phyloP scores from a whole-genome alignment of 2,329 filamentous ascomycete species.

The Neofusicoccum kwambonambiense region DNA sequence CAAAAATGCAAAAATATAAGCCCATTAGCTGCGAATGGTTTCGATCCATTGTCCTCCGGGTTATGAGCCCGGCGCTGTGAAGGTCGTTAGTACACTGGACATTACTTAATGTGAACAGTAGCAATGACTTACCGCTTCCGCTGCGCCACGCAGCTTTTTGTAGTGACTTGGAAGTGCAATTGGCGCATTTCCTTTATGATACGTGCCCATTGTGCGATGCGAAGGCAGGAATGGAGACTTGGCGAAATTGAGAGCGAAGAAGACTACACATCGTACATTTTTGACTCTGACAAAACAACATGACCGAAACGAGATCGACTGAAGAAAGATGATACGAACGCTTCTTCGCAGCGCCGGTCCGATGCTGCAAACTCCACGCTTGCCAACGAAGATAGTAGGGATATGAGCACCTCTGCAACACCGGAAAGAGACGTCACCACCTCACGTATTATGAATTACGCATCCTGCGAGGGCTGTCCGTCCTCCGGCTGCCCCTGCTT shows the following conservation, averaged over 20 bases:
- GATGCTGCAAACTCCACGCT: not conserved
- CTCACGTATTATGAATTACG: not conserved
- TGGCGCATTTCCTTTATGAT: not conserved
- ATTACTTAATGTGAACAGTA: not conserved
- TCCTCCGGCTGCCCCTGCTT: not conserved
- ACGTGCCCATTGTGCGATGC: not conserved
- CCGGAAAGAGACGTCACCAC: not conserved
- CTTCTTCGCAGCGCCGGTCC: not conserved
- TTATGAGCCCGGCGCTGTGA: constrained; percentile 31
- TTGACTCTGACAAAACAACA: not conserved
- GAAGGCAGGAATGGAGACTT: not conserved
- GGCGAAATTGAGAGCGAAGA: not conserved
- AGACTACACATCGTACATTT: not conserved
- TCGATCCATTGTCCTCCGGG: constrained; percentile 34
- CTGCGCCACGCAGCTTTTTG: constrained; percentile 31
- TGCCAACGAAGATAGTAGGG: not conserved
- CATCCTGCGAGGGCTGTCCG: not conserved
- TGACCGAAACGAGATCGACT: not conserved
- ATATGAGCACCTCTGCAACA: too few species aligned
- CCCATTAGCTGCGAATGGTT: constrained; percentile 29
- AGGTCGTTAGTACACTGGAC: not conserved
- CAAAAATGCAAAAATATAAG: constrained; percentile 20
- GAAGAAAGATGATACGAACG: not conserved
- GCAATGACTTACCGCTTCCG: constrained; percentile 25
- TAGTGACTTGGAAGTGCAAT: not conserved